phyloP scores from a whole-genome alignment of 2,329 filamentous ascomycete species.

The Ophiostoma ulmi region DNA sequence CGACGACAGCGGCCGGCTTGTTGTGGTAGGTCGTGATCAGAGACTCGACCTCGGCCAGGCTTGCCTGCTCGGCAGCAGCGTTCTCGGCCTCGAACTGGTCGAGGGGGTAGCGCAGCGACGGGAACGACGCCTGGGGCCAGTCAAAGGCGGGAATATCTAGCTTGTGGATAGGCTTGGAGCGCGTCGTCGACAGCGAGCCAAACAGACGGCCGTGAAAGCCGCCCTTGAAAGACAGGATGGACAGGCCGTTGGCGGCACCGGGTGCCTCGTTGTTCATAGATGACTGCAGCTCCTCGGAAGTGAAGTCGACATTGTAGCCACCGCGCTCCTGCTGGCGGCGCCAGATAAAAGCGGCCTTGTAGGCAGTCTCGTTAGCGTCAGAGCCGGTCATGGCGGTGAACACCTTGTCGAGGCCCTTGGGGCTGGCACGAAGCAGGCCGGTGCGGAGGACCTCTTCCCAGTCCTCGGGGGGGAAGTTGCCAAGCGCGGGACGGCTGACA shows the following conservation, averaged over 20 bases:
- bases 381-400: constrained; percentile 87
- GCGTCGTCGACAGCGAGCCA: constrained; percentile 78
- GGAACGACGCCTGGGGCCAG: constrained; percentile 90
- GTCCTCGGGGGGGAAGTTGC: constrained; percentile 82
- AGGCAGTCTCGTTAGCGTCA: constrained; percentile 89
- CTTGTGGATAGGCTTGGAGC: constrained; percentile 92
- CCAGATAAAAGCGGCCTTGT: constrained; percentile 95
- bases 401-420: constrained; percentile 77
- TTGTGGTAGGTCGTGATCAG: constrained; percentile 73
- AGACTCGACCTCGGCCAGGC: constrained; percentile 75
- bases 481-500: constrained; percentile 83
- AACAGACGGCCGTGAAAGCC: constrained; percentile 90
- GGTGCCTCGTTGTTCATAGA: constrained; percentile 77
- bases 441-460: constrained; percentile 75
- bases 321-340: constrained; percentile 75
- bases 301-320: constrained; percentile 71
- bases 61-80: constrained; percentile 68
- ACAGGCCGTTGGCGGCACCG: constrained; percentile 63
- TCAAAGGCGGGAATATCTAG: constrained; percentile 91
- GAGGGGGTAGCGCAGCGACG: constrained; percentile 77
- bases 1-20: constrained; percentile 72
- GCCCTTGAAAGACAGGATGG: constrained; percentile 82
- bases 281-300: constrained; percentile 64
- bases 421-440: constrained; percentile 75
- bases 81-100: constrained; percentile 75